Evolutionary conservation across 2,329 filamentous ascomycete species (phyloP).

Genomic region (Cytospora mali): DNA sequence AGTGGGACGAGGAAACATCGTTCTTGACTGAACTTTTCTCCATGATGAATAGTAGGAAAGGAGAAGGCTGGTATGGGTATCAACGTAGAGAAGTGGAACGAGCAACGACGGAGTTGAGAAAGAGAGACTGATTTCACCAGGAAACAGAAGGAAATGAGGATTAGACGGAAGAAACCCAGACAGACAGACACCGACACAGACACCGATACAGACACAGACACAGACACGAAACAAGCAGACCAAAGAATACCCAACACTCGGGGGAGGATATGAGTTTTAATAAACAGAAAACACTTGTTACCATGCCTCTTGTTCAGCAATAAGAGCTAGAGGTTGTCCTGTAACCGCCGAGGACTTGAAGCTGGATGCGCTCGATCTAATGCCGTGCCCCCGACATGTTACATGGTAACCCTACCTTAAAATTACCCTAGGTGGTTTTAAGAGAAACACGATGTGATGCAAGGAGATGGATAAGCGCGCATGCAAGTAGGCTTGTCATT

Average conservation of each 20-base stretch:
- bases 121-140: slow-evolving; percentile 1
- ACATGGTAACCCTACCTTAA: slow-evolving; percentile 1
- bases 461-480: slow-evolving; percentile 14
- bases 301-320: background rate
- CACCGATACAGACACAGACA: slow-evolving; percentile 9
- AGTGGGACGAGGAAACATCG: slow-evolving; percentile 46
- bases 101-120: background rate
- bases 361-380: slow-evolving; percentile 5
- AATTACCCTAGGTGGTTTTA: background rate
- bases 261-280: background rate
- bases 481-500: slow-evolving; percentile 4
- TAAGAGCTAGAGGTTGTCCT: background rate
- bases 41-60: slow-evolving; percentile 14
- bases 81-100: slow-evolving; percentile 1
- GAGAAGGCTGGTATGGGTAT: slow-evolving; percentile 4
- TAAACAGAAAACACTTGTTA: slow-evolving; percentile 5
- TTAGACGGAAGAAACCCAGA: background rate
- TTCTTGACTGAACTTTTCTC: slow-evolving; percentile 24
- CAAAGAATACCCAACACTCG: slow-evolving; percentile 10
- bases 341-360: slow-evolving; percentile 10
- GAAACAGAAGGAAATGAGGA: background rate
- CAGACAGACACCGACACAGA: background rate
- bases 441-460: background rate
- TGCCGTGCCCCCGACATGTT: slow-evolving; percentile 3
- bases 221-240: slow-evolving; percentile 3